Base-by-base conservation (phyloP, 2,329 filamentous ascomycete species). In the Aaosphaeria pasadenensis region DNA sequence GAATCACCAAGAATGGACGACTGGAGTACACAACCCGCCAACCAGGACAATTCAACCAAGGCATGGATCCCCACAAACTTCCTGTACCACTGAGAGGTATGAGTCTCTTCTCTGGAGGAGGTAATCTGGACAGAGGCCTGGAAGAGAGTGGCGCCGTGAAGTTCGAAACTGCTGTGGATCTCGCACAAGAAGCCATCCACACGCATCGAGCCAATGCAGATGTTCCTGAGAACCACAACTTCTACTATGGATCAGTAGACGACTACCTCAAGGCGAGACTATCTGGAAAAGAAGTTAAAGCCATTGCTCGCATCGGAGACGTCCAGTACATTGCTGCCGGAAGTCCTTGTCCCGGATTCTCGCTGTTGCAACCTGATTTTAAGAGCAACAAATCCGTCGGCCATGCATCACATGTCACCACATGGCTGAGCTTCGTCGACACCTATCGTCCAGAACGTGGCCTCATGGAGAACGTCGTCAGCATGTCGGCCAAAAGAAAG, bases 291-390 rank as follows among this genome's bases (percentile, higher is more conserved):
- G 30, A 43, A 1, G 32, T 44, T 62, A 72, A 4, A 72, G 59
- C 1, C 0, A 74, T 88, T 4, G 84, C 86, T 0, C 58, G 55
- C 1, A 74, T 86, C 1, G 87, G 85, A 1, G 74, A 84, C 1
- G 80, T 92, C 0, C 80, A 88, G 7, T 78, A 89, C 30, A 81
- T 92, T 6, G 81, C 80, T 1, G 89, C 81, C 1, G 89, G 89
- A 0, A 88, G 83, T 44, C 89, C 89, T 0, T 95, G 89, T 55
- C 87, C 86, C 11, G 89, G 87, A 0, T 94, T 90, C 58, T 91
- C 87, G 0, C 46, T 55, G 0, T 66, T 89, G 1, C 91, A 91
- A 5, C 56, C 56, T 0, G 68, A 85, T 56, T 83, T 77, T 57
- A 71, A 75, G 0, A 85, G 79, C 2, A 61, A 73, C 0, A 46